A percentile compares a stretch with the other conserved stretches of the same genome.
Evolutionary conservation across 2,329 filamentous ascomycete genomes (phyloP).

Genomic region (Pestalotiopsis sp.): DNA sequence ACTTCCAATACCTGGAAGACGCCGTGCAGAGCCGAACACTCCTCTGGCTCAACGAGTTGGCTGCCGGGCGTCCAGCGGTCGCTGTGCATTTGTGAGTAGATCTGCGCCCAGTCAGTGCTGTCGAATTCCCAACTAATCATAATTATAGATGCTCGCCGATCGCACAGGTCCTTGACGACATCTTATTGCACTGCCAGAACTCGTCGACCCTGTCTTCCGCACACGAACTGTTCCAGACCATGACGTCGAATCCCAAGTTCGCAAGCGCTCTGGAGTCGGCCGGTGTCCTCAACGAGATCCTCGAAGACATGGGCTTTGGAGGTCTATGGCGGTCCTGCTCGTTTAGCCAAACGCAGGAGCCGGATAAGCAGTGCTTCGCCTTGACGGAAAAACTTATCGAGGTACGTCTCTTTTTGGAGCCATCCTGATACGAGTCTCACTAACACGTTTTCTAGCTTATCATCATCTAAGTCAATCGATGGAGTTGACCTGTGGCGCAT

Average conservation of each 20-base stretch:
- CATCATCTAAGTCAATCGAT: constrained; percentile 14
- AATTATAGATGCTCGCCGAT: constrained; percentile 56
- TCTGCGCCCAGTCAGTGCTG: neutral
- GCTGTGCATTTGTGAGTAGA: constrained; percentile 58
- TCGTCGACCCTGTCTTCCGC: constrained; percentile 61
- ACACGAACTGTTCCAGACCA: constrained; percentile 59
- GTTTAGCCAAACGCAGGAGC: constrained; percentile 50
- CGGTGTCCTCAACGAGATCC: constrained; percentile 51
- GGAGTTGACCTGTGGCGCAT: neutral
- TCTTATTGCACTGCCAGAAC: constrained; percentile 66
- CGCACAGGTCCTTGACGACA: constrained; percentile 60
- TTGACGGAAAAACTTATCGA: constrained; percentile 65
- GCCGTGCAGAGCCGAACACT: constrained; percentile 61
- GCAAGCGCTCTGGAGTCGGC: constrained; percentile 49
- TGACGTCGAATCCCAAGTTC: constrained; percentile 58
- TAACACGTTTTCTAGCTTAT: constrained; percentile 14
- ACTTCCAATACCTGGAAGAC: constrained; percentile 68
- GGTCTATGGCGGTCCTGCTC: constrained; percentile 64
- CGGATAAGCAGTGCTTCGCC: constrained; percentile 53
- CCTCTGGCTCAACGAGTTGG: constrained; percentile 61
- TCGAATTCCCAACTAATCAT: neutral
- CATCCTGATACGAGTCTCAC: neutral
- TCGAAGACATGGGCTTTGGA: constrained; percentile 64
- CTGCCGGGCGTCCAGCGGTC: constrained; percentile 55
- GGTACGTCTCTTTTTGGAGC: constrained; percentile 41